These are phyloP conservation scores for Tetrastigma voinierianum DNA, from an alignment of 164 flowering plant species.

Conservation along the genomic window DNA sequence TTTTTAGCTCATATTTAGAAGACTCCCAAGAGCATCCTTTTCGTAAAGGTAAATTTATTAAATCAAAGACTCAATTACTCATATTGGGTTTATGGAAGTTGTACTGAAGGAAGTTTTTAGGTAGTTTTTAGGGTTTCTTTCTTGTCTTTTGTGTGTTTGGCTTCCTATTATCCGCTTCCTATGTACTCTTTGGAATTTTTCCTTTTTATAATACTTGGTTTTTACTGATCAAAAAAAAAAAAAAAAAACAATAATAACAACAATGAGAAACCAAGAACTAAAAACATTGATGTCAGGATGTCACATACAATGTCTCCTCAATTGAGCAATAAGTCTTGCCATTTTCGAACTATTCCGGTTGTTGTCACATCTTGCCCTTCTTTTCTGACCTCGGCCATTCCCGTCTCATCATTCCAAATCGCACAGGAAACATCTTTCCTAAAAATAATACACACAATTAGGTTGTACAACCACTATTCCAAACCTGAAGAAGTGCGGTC, in stretches of 20 bases:
- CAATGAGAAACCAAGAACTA: neutral
- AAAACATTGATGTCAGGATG: neutral
- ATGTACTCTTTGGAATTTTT: no score
- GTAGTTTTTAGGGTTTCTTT: no score
- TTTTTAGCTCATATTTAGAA: no score
- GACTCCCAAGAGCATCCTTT: no score
- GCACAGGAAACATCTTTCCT: constrained; percentile 67
- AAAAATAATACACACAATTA: constrained; percentile 1
- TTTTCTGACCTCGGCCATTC: constrained; percentile 76
- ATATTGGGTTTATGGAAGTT: no score
- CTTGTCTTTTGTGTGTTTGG: no score
- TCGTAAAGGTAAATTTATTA: no score
- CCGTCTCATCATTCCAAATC: constrained; percentile 58
- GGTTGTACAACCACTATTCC: neutral
- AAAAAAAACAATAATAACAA: neutral
- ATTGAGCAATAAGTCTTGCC: constrained; percentile 60
- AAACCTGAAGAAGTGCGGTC: neutral
- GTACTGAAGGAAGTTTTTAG: no score
- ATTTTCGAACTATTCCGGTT: constrained; percentile 64
- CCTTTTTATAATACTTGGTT: no score
- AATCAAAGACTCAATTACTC: no score
- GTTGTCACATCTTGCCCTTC: constrained; percentile 64
- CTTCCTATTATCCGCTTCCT: no score
- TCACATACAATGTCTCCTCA: constrained; percentile 74
- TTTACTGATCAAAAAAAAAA: no score